A percentile compares a stretch with the other conserved stretches of the same genome.
phyloP scores from a whole-genome alignment of 805 yeast species.

The Yarrowia keelungensis region DNA sequence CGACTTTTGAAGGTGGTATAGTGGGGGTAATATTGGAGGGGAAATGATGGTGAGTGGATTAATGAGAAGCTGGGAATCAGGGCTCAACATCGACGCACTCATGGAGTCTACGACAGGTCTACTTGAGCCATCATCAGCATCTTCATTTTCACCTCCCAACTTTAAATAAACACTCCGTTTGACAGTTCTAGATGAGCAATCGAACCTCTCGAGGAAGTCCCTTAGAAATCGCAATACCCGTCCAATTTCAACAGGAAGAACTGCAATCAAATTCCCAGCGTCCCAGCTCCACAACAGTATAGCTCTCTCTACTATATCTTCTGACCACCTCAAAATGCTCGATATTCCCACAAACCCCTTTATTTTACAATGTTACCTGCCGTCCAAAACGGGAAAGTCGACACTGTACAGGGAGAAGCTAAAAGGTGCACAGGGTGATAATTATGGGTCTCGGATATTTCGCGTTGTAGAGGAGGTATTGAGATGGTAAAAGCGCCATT shows the following conservation, averaged over 20 bases:
- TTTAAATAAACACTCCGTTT: not conserved
- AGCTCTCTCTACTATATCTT: too few relatives aligned
- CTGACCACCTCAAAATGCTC: not conserved
- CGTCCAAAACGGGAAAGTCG: constrained; percentile 9
- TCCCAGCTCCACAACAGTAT: too few relatives aligned
- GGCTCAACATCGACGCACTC: too few relatives aligned
- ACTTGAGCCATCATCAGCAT: too few relatives aligned
- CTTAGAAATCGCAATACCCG: not conserved
- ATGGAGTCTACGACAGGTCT: too few relatives aligned
- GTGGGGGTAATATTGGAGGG: not conserved
- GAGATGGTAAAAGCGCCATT: too few relatives aligned
- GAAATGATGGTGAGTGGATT: not conserved
- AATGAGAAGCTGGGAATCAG: too few relatives aligned
- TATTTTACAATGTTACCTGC: not conserved
- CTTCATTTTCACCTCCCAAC: not conserved
- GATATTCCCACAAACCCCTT: constrained; percentile 16
- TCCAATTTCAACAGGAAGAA: not conserved
- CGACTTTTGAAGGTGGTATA: not conserved
- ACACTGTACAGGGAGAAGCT: constrained; percentile 26
- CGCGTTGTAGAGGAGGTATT: not conserved
- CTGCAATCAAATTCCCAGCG: too few relatives aligned
- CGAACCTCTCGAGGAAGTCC: not conserved
- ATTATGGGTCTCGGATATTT: not conserved
- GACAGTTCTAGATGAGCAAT: constrained; percentile 10
- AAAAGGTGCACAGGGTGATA: constrained; percentile 4